Evolutionary conservation across 2,329 filamentous ascomycete species (phyloP), one percentile per base, ranked within the genome.

Genomic region (Pseudocercospora crystallina): DNA sequence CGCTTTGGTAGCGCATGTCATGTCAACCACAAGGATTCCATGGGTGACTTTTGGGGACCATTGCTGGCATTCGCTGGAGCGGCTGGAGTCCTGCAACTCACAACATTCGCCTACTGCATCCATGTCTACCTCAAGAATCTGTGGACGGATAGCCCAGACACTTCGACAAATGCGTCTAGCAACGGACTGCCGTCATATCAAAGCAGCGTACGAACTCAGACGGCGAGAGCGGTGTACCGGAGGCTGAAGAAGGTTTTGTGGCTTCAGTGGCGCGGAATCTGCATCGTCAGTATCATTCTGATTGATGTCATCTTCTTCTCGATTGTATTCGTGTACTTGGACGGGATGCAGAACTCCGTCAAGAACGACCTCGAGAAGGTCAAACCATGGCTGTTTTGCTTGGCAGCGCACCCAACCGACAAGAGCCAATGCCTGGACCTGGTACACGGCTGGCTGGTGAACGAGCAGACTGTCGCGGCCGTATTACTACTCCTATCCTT

Each of bases 301-400:
- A 81, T 83, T 53, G 91, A 97, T 67, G 90, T 97, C 56, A 84
- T 96, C 63, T 96, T 96, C 78, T 96, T 97, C 71, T 86, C 91
- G 2, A 78, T 96, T 39, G 81, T 96, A 47, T 97, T 97, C 67
- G 86, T 97, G 42, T 89, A 89, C 67, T 81, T 96, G 65, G 88
- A 95, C 70, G 86, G 86, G 61, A 80, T 87, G 15, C 80, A 88
- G 10, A 73, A 81, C 8, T 62, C 73, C 45, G 79, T 80, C 2
- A 71, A 80, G 14, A 77, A 80, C 34, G 77, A 83, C 32, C 64
- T 85, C 46, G 54, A 69, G 7, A 78, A 81, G 20, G 81, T 85
- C 2, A 54, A 71, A 32, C 76, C 79, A 2, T 97, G 89, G 88
- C 68, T 95, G 1, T 9, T 67, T 0, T 99, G 94, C 65, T 77